These are phyloP conservation scores for Albophoma yamanashiensis DNA, from an alignment of 2,329 filamentous ascomycete species.

Conservation along the genomic window DNA sequence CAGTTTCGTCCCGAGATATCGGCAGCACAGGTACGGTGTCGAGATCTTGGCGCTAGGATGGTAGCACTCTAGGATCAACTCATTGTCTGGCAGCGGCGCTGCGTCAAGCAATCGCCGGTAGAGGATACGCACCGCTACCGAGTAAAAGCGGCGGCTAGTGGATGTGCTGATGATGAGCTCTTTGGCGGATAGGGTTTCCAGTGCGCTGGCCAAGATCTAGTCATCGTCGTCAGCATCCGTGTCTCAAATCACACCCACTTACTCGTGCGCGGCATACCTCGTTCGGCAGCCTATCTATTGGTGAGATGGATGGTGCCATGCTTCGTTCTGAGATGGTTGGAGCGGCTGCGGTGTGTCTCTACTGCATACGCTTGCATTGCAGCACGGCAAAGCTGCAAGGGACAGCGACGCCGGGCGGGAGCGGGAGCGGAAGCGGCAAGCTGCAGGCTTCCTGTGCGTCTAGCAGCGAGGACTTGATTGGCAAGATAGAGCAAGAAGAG, in stretches of 20 bases:
- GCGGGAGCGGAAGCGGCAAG: background rate
- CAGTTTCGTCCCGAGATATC: slow-evolving; percentile 47
- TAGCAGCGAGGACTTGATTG: background rate
- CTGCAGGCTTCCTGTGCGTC: background rate
- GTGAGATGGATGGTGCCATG: background rate
- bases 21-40: slow-evolving; percentile 57
- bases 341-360: background rate
- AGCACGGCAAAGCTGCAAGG: background rate
- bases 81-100: slow-evolving; percentile 27
- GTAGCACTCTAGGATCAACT: slow-evolving; percentile 69
- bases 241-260: too few relatives aligned
- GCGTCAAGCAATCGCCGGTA: slow-evolving; percentile 47
- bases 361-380: too few relatives aligned
- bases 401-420: background rate
- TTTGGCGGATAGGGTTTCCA: slow-evolving; percentile 35
- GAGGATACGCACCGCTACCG: slow-evolving; percentile 50
- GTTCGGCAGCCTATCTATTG: background rate
- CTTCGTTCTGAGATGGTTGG: background rate
- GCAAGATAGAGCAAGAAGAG: background rate
- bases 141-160: slow-evolving; percentile 53
- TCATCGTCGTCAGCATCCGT: background rate
- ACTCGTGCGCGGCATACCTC: background rate
- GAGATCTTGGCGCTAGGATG: slow-evolving; percentile 59
- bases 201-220: slow-evolving; percentile 15
- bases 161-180: slow-evolving; percentile 45